Percentiles rank a stretch among this genome's conserved stretches.
Evolutionary conservation across 1,284 basidiomycete species (phyloP).

Genomic region (Ustilago nuda): DNA sequence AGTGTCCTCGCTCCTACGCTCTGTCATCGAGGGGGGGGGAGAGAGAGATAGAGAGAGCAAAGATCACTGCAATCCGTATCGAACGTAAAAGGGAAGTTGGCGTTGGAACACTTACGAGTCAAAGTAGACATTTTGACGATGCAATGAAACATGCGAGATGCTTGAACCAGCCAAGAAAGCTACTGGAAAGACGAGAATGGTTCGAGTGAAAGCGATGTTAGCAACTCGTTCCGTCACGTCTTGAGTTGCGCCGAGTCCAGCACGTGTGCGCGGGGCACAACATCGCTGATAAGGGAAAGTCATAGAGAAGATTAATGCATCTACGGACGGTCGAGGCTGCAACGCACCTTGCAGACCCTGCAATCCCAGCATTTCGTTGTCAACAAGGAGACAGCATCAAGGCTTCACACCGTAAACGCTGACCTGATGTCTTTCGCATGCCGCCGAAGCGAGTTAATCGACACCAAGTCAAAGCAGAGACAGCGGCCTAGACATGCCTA

Average conservation of each 20-base stretch:
- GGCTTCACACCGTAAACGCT: slow-evolving; percentile 42
- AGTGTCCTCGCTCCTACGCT: not conserved
- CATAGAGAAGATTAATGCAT: slow-evolving; percentile 61
- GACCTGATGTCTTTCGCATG: slow-evolving; percentile 46
- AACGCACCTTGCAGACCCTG: slow-evolving; percentile 28
- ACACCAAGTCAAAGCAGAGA: slow-evolving; percentile 12
- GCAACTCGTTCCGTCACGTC: not conserved
- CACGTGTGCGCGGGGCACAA: not conserved
- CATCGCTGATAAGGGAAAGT: slow-evolving; percentile 25
- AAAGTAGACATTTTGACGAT: not conserved
- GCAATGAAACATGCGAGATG: not conserved
- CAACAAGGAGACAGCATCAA: slow-evolving; percentile 32
- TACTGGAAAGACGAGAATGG: not conserved
- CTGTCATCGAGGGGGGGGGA: not conserved
- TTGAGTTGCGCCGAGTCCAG: not conserved
- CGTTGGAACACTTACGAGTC: slow-evolving; percentile 24
- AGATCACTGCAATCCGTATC: slow-evolving; percentile 14
- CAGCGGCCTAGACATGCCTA: slow-evolving; percentile 47
- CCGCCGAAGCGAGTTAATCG: slow-evolving; percentile 54
- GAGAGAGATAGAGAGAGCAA: not conserved
- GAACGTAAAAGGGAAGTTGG: slow-evolving; percentile 13
- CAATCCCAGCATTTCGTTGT: slow-evolving; percentile 10
- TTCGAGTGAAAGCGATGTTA: slow-evolving; percentile 8
- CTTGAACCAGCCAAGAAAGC: not conserved
- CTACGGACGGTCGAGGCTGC: slow-evolving; percentile 48